phyloP scores from a whole-genome alignment of 192 early-diverging fungal species.

The Backusella luteola region DNA sequence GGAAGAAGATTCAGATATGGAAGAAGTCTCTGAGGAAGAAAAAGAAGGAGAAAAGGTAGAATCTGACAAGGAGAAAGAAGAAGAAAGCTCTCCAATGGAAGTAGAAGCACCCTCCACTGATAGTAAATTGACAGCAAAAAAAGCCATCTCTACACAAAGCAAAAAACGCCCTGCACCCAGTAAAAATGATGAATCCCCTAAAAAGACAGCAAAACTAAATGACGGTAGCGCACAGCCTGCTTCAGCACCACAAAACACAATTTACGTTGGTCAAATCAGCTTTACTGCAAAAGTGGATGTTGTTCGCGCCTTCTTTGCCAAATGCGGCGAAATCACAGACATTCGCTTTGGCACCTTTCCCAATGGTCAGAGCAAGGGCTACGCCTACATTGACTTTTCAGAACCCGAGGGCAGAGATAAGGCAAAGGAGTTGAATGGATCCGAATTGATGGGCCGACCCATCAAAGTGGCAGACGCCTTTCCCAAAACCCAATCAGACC shows the following conservation, averaged over 20 bases:
- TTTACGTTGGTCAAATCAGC: slow-evolving; percentile 74
- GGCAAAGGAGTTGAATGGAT: slow-evolving; percentile 63
- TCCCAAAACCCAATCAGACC: neutral
- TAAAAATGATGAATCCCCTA: neutral
- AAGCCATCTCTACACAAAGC: neutral
- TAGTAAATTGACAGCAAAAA: neutral
- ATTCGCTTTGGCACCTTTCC: slow-evolving; percentile 57
- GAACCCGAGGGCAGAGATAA: slow-evolving; percentile 57
- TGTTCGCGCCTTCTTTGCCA: slow-evolving; percentile 57
- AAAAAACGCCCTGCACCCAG: neutral
- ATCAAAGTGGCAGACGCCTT: slow-evolving; percentile 62
- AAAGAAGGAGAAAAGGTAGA: neutral
- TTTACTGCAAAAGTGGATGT: slow-evolving; percentile 66
- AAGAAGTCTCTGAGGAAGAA: neutral
- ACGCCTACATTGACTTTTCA: slow-evolving; percentile 89
- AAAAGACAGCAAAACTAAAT: slow-evolving; percentile 34
- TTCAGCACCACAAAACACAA: slow-evolving; percentile 48
- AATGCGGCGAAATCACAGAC: slow-evolving; percentile 66
- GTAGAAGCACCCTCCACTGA: neutral
- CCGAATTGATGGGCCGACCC: slow-evolving; percentile 79
- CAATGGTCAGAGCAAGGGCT: slow-evolving; percentile 75
- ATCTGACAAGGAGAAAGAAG: neutral
- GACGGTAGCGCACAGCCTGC: slow-evolving; percentile 44
- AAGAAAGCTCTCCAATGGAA: too few relatives aligned
- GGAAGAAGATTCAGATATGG: neutral